phyloP scores from a whole-genome alignment of 257 asterid species.

The Solanum pinnatisectum region DNA sequence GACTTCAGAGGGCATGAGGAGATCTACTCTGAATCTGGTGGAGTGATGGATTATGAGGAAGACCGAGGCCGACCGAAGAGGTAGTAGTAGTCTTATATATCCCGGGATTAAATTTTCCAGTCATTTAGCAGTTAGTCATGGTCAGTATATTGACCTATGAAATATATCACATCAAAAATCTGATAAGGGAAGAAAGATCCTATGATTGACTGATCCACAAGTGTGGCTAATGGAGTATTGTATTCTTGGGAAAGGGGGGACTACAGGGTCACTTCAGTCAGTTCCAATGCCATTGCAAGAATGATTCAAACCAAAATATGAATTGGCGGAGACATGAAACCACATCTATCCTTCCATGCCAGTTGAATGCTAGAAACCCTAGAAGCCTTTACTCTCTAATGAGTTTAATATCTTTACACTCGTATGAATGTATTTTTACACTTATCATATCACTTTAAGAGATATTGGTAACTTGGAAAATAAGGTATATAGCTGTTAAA shows the following conservation, averaged over 20 bases:
- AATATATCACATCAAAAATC: not conserved
- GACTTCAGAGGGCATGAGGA: conserved; percentile 85
- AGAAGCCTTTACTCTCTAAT: not conserved
- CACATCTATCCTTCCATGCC: not conserved
- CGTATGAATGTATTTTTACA: not conserved
- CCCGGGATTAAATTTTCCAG: conserved; percentile 1
- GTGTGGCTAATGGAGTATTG: not conserved
- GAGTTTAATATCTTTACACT: not conserved
- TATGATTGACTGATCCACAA: not conserved
- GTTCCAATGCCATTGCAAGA: not conserved
- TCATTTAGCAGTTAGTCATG: conserved; percentile 2
- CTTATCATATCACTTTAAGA: not conserved
- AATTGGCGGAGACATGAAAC: not conserved
- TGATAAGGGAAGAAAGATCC: not conserved
- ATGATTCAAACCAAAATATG: not conserved
- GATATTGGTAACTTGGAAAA: not conserved
- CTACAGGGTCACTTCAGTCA: not conserved
- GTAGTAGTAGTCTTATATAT: conserved; percentile 21
- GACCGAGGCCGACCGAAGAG: conserved; percentile 86
- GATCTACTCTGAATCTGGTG: conserved; percentile 79
- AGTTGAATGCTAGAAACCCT: not conserved
- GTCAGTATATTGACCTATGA: not conserved
- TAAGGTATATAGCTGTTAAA: not conserved
- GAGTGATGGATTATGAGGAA: conserved; percentile 97
- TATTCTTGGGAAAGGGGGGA: not conserved